Percentiles rank a stretch among this genome's conserved stretches.
Evolutionary conservation across 345 rosid genomes (phyloP).

Genomic region (Sisymbrium irio): DNA sequence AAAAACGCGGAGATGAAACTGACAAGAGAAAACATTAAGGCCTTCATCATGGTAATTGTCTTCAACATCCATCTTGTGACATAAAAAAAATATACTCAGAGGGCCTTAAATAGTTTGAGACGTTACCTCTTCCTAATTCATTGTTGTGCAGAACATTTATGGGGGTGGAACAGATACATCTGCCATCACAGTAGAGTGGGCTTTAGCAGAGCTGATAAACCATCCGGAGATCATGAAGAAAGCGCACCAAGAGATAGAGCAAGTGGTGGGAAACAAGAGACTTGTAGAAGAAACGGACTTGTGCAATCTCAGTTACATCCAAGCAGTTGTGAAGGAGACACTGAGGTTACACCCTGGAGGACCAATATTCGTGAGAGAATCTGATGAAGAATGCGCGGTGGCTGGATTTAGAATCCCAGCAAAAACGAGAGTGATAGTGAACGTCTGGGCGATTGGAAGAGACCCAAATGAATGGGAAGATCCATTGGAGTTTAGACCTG

Average conservation of each 20-base stretch:
- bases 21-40: constrained; percentile 70
- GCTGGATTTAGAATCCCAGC: constrained; percentile 48
- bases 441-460: constrained; percentile 57
- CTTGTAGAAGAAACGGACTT: constrained; percentile 57
- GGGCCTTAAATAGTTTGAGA: not conserved
- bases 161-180: constrained; percentile 71
- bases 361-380: constrained; percentile 47
- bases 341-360: constrained; percentile 75
- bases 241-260: constrained; percentile 51
- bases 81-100: not conserved
- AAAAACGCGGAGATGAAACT: constrained; percentile 54
- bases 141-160: constrained; percentile 52
- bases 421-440: constrained; percentile 50
- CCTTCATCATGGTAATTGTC: constrained; percentile 60
- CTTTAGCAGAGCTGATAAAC: constrained; percentile 66
- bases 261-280: constrained; percentile 51
- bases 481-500: constrained; percentile 57
- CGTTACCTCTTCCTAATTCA: not conserved
- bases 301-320: constrained; percentile 53
- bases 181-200: constrained; percentile 64
- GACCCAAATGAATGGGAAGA: constrained; percentile 51
- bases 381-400: constrained; percentile 43
- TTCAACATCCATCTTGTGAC: not conserved
- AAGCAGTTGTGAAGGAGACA: constrained; percentile 62
- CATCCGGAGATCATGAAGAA: constrained; percentile 61